phyloP scores from a whole-genome alignment of 345 rosid genomes.

The Lumnitzera littorea region DNA sequence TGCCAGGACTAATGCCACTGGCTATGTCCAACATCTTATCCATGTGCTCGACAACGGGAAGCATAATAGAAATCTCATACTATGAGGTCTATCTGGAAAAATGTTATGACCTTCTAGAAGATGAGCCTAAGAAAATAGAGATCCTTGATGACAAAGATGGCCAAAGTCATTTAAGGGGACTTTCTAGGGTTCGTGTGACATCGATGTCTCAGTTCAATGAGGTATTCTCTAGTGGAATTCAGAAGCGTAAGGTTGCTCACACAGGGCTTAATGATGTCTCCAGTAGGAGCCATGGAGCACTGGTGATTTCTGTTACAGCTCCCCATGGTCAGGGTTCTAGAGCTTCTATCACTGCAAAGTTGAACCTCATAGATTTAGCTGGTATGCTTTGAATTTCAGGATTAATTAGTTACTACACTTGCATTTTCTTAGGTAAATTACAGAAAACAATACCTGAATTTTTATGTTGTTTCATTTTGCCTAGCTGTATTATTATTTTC shows the following conservation, averaged over 20 bases:
- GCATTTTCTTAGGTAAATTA: too few relatives aligned
- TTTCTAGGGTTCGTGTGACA: conserved; percentile 43
- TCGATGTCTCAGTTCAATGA: conserved; percentile 59
- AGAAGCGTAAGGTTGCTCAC: conserved; percentile 71
- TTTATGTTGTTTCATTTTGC: too few relatives aligned
- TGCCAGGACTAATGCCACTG: conserved; percentile 67
- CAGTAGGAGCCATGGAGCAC: conserved; percentile 89
- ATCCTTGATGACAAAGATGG: conserved; percentile 71
- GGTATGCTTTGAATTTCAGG: conserved; percentile 28
- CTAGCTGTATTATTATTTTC: too few relatives aligned
- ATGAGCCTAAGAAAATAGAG: conserved; percentile 43
- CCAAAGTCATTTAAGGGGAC: conserved; percentile 69
- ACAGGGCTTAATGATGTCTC: conserved; percentile 85
- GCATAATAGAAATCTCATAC: conserved; percentile 61
- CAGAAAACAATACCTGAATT: too few relatives aligned
- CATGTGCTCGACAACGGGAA: conserved; percentile 35
- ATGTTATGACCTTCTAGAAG: conserved; percentile 78
- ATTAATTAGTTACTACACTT: neutral
- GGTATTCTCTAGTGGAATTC: conserved; percentile 47
- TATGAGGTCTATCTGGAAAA: conserved; percentile 90
- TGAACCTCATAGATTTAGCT: conserved; percentile 91
- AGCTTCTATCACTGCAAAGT: conserved; percentile 49
- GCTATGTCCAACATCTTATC: conserved; percentile 65
- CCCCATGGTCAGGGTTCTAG: conserved; percentile 29
- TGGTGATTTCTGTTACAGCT: conserved; percentile 54